phyloP scores from a whole-genome alignment of 345 rosid genomes.

The Sisymbrium irio region DNA sequence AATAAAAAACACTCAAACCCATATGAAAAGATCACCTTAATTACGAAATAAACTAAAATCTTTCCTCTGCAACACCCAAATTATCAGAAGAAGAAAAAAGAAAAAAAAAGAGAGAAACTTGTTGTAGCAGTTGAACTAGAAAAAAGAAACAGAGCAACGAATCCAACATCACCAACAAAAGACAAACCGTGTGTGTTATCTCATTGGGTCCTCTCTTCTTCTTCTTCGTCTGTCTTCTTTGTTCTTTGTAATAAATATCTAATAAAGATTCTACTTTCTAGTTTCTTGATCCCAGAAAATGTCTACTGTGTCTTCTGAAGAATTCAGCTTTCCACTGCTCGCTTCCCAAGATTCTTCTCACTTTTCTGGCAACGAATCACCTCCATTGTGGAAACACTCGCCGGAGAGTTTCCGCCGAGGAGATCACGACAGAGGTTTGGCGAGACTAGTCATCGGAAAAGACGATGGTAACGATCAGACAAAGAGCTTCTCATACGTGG shows the following conservation, averaged over 20 bases:
- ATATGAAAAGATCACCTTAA: background rate
- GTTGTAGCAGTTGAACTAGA: conserved; percentile 58
- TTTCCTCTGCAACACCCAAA: conserved; percentile 12
- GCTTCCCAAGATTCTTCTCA: conserved; percentile 22
- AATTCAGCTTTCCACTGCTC: conserved; percentile 67
- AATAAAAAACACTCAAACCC: background rate
- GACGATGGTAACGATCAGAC: conserved; percentile 14
- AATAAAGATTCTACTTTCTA: background rate
- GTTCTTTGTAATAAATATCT: background rate
- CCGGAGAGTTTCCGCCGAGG: conserved; percentile 35
- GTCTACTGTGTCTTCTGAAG: conserved; percentile 42
- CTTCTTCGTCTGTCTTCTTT: background rate
- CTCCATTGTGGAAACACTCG: conserved; percentile 65
- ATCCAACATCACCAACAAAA: conserved; percentile 37
- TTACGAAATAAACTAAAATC: conserved; percentile 4
- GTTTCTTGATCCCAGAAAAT: conserved; percentile 23
- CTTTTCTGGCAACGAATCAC: conserved; percentile 50
- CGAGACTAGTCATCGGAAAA: background rate
- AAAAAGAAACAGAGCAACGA: conserved; percentile 39
- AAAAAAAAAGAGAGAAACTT: conserved; percentile 18
- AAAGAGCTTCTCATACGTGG: conserved; percentile 41
- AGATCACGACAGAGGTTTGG: background rate
- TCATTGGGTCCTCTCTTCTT: conserved; percentile 12
- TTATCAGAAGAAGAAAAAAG: background rate
- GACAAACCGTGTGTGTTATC: conserved; percentile 29